phyloP scores from a whole-genome alignment of 768 basidiomycete species.

The Auricularia heimuer region DNA sequence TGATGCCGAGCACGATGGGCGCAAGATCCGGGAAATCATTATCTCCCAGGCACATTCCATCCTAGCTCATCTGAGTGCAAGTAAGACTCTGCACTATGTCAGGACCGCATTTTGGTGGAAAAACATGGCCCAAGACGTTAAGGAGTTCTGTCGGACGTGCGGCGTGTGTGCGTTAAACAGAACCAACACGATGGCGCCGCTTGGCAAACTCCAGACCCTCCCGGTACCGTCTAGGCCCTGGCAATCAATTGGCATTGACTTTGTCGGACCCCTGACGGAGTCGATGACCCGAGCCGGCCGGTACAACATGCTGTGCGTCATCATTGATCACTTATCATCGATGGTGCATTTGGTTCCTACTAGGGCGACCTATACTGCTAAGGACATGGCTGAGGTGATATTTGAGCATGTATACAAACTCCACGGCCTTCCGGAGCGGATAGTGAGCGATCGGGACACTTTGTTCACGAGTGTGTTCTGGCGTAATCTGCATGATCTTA shows the following conservation, averaged over 20 bases:
- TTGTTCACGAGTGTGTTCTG: slow-evolving; percentile 5
- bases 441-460: slow-evolving; percentile 32
- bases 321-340: background rate
- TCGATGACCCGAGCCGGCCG: background rate
- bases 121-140: background rate
- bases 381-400: slow-evolving; percentile 7
- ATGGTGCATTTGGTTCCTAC: background rate
- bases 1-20: background rate
- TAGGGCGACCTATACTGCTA: background rate
- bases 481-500: background rate
- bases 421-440: slow-evolving; percentile 29
- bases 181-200: background rate
- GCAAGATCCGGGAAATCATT: background rate
- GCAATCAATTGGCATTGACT: background rate
- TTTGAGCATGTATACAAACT: slow-evolving; percentile 26
- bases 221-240: background rate
- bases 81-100: background rate
- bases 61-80: background rate
- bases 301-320: background rate
- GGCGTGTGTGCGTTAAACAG: background rate
- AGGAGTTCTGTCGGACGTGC: background rate
- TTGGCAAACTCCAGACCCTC: background rate
- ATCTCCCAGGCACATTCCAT: background rate
- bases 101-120: background rate
- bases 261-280: background rate